Evolutionary conservation across 2,329 filamentous ascomycete species (phyloP), one percentile per base, ranked within the genome.

Genomic region (Hypoxylon sp.): DNA sequence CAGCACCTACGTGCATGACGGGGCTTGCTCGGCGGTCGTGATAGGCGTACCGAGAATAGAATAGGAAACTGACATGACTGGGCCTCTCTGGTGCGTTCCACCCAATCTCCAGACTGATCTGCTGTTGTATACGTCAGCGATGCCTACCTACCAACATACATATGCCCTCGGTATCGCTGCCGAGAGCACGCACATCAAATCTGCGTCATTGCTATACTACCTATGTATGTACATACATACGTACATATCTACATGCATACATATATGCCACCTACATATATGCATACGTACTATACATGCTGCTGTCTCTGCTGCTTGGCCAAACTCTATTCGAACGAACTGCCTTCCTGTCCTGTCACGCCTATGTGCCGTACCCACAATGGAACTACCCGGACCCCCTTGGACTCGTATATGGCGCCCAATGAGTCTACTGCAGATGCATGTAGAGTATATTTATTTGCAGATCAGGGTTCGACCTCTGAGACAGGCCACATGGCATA

Each of bases 261-360:
- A 51, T 30, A 56, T 25, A 34, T 41, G 32, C 45, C 34, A 51
- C 34, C 28, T 50, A 45, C 45, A 23, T 60, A 36, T 50, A 58
- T 46, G 45, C 46, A 59, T 23, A 30, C 28, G 2, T 7, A 30
- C 28, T 62, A 58, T 65, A 53, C 58, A 63, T 61, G 49, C 25
- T 50, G 50, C 55, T 46, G 43, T 51, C 49, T 23, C 46, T 60
- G 53, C 45, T 48, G 59, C 67, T 69, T 67, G 63, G 63, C 60
- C 56, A 60, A 63, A 68, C 64, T 68, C 64, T 70, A 67, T 68
- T 70, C 67, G 64, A 68, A 70, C 67, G 64, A 70, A 63, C 67
- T 32, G 34, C 21, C 51, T n/a, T 34, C 17, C 38, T 43, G 25
- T 34, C 43, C 25, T 51, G 48, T 34, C 43, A 55, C 30, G 36